Percentiles rank a stretch among this genome's conserved stretches.
Conservation (phyloP, 352 stramenopile genomes). For the Elongisporangium anandrum region DNA sequence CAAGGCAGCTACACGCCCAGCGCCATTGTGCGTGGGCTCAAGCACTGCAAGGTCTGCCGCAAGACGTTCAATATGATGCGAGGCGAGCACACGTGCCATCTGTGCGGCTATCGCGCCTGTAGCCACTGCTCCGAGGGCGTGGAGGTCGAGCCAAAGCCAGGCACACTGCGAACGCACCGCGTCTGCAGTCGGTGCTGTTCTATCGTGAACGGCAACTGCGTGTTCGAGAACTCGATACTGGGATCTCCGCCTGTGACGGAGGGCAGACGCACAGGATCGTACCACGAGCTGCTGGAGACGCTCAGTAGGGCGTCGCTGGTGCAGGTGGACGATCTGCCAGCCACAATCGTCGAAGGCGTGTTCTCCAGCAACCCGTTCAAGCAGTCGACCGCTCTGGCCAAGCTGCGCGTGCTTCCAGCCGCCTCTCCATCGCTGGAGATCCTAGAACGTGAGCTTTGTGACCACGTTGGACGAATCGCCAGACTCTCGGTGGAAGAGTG, state of each 20-base stretch:
- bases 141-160: slow-evolving; percentile 18
- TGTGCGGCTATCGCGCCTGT: slow-evolving; percentile 37
- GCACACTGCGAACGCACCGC: slow-evolving; percentile 14
- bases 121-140: slow-evolving; percentile 11
- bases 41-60: slow-evolving; percentile 24
- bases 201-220: slow-evolving; percentile 15
- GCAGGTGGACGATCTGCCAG: slow-evolving; percentile 12
- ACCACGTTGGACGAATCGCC: neutral
- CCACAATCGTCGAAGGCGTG: slow-evolving; percentile 28
- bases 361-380: slow-evolving; percentile 24
- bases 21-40: slow-evolving; percentile 7
- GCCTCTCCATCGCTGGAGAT: slow-evolving; percentile 9
- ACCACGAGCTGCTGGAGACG: slow-evolving; percentile 15
- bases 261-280: slow-evolving; percentile 12
- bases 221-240: slow-evolving; percentile 30
- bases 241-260: slow-evolving; percentile 16
- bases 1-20: slow-evolving; percentile 13
- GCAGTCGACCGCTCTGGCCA: slow-evolving; percentile 19
- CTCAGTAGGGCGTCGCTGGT: slow-evolving; percentile 6
- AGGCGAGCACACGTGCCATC: slow-evolving; percentile 21
- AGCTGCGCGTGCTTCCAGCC: slow-evolving; percentile 15
- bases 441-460: neutral
- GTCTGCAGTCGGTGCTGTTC: slow-evolving; percentile 22
- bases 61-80: slow-evolving; percentile 25
- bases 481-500: slow-evolving; percentile 6